Evolutionary conservation across 2,329 filamentous ascomycete species (phyloP), one percentile per base, ranked within the genome.

Genomic region (Lachnellula hyalina): DNA sequence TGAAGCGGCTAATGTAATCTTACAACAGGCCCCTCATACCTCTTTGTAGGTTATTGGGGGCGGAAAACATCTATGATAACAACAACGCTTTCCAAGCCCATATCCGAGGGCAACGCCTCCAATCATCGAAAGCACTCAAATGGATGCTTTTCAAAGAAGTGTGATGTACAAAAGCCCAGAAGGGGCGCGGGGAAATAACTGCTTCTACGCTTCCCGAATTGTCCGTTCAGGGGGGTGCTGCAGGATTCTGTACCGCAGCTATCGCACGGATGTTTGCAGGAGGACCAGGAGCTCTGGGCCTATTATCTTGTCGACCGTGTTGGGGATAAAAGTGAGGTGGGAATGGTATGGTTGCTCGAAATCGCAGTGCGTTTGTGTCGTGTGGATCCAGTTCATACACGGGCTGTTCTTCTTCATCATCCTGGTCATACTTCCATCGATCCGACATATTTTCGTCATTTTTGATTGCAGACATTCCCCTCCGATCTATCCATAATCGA

Each of bases 401-500:
- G 23, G 86, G 79, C 53, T 85, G 82, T 54, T 91, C 88, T 51
- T 92, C 90, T 59, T 87, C 86, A 58, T 91, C 89, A 64, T 96
- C 89, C 25, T 86, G 85, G 67, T 95, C 90, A 73, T 90, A 96
- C 73, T 91, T 95, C 81, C 88, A 96, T 58, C 85, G 82, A 68
- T 93, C 89, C 54, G 78, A 73, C 49, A 77, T 69, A 23, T 72
- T 70, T 45, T 70, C 65, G 40, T 79, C 69, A 73, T 75, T 73
- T 63, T 73, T 67, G 71, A 75, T 56, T 65, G 69, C 71, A 50
- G 75, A 79, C 68, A 90, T 75, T 53, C 86, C 85, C 63, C 89
- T 85, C 64, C 91, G 86, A 72, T 97, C 94, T 62, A 97, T 90
- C 81, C 91, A 90, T 62, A 96, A 72, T 40, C 93, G 85, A 60